phyloP scores from a whole-genome alignment of 1,284 basidiomycete genomes.

The Trametes sp. region DNA sequence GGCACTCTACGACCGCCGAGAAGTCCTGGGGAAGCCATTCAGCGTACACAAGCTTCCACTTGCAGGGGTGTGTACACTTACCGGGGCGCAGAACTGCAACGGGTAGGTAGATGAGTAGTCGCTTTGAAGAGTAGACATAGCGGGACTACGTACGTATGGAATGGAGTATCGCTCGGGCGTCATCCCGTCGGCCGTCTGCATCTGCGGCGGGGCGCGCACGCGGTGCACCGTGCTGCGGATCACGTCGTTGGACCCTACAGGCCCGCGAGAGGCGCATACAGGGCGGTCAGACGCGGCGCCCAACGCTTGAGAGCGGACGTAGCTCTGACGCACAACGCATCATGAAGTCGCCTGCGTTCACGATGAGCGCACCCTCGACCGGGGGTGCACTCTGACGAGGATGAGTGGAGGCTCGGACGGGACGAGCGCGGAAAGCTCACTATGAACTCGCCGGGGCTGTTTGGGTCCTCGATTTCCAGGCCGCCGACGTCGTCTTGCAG shows the following conservation, averaged over 20 bases:
- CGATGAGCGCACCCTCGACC: constrained; percentile 58
- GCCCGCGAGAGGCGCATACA: background rate
- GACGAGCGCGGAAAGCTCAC: constrained; percentile 33
- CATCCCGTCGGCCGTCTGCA: constrained; percentile 41
- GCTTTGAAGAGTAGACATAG: background rate
- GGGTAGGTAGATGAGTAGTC: background rate
- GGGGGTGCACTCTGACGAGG: constrained; percentile 52
- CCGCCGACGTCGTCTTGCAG: constrained; percentile 68
- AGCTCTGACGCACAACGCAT: constrained; percentile 52
- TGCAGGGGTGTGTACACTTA: constrained; percentile 30
- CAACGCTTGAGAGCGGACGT: background rate
- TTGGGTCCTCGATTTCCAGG: constrained; percentile 65
- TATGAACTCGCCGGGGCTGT: constrained; percentile 53
- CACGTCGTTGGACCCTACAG: constrained; percentile 67
- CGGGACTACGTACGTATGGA: constrained; percentile 54
- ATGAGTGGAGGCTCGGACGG: background rate
- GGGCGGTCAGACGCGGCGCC: background rate
- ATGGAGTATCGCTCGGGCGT: constrained; percentile 62
- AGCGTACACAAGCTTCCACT: background rate
- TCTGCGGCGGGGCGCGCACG: constrained; percentile 55
- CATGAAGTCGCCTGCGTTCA: constrained; percentile 69
- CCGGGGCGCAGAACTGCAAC: constrained; percentile 52
- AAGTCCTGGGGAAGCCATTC: constrained; percentile 44
- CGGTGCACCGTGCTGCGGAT: constrained; percentile 68
- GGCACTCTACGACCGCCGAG: constrained; percentile 52